Conservation (phyloP, 1,284 basidiomycete species). For the Ustilago vetiveriae region DNA sequence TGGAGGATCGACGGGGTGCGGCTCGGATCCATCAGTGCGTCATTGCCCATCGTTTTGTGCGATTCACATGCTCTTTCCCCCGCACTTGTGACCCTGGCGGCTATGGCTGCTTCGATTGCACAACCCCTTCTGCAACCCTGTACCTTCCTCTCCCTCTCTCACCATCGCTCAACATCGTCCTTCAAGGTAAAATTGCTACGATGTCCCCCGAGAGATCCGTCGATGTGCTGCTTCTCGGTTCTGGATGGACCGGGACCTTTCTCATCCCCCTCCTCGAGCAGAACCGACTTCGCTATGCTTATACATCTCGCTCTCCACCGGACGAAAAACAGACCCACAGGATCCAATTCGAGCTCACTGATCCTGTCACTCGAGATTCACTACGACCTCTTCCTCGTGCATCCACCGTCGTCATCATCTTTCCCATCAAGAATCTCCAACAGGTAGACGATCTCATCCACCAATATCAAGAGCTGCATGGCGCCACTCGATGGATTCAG, state of each 20-base stretch:
- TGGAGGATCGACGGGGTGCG: too few relatives aligned
- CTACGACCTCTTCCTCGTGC: constrained; percentile 73
- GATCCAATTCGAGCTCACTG: constrained; percentile 65
- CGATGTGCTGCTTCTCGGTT: constrained; percentile 75
- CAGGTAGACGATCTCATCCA: constrained; percentile 47
- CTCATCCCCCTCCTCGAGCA: constrained; percentile 72
- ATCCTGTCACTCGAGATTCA: constrained; percentile 62
- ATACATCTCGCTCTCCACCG: constrained; percentile 71
- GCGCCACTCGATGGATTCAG: constrained; percentile 48
- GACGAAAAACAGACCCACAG: constrained; percentile 39
- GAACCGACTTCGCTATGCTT: constrained; percentile 63
- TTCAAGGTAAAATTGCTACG: too few relatives aligned
- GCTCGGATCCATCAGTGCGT: too few relatives aligned
- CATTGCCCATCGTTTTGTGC: too few relatives aligned
- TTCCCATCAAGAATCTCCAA: constrained; percentile 64
- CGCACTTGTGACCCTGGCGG: background rate
- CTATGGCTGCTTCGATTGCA: background rate
- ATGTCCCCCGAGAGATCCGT: constrained; percentile 60
- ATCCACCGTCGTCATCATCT: constrained; percentile 74
- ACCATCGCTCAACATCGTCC: too few relatives aligned
- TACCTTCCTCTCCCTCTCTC: too few relatives aligned
- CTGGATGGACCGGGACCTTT: constrained; percentile 77
- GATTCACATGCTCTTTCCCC: too few relatives aligned
- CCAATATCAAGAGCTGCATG: constrained; percentile 42
- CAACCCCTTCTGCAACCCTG: too few relatives aligned